Conservation (phyloP, 345 rosid genomes). For the Cardamine resedifolia region DNA sequence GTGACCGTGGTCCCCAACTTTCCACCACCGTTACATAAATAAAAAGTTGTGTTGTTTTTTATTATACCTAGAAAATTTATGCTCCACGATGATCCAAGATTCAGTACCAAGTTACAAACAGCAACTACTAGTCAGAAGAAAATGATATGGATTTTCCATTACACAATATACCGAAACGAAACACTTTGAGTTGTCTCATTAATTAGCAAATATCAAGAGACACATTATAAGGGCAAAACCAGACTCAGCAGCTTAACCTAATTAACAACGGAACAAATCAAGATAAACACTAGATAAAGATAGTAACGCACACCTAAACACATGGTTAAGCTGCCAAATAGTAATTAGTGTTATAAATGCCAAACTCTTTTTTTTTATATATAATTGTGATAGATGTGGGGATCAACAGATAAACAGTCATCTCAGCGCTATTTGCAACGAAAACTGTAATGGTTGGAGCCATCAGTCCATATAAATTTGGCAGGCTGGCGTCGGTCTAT, state of each 20-base stretch:
- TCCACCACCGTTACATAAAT: slow-evolving; percentile 4
- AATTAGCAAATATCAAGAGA: neutral
- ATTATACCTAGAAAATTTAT: neutral
- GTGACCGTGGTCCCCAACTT: slow-evolving; percentile 22
- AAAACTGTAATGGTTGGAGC: too few relatives aligned
- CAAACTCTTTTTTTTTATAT: neutral
- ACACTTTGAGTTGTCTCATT: neutral
- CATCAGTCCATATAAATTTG: too few relatives aligned
- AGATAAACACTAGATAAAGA: slow-evolving; percentile 1
- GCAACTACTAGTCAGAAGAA: neutral
- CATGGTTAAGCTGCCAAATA: slow-evolving; percentile 21
- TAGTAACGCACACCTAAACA: slow-evolving; percentile 9
- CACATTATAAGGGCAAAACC: neutral
- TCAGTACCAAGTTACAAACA: neutral
- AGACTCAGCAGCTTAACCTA: slow-evolving; percentile 6
- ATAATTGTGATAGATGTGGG: neutral
- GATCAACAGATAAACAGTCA: neutral
- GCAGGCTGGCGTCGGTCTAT: too few relatives aligned
- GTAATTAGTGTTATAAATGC: neutral
- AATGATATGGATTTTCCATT: too few relatives aligned
- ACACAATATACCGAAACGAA: neutral
- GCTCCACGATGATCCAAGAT: neutral
- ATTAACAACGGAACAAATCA: slow-evolving; percentile 8
- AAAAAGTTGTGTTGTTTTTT: neutral
- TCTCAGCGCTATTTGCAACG: neutral